phyloP scores from a whole-genome alignment of 495 filamentous ascomycete genomes.

The Staphylotrichum longicolle region DNA sequence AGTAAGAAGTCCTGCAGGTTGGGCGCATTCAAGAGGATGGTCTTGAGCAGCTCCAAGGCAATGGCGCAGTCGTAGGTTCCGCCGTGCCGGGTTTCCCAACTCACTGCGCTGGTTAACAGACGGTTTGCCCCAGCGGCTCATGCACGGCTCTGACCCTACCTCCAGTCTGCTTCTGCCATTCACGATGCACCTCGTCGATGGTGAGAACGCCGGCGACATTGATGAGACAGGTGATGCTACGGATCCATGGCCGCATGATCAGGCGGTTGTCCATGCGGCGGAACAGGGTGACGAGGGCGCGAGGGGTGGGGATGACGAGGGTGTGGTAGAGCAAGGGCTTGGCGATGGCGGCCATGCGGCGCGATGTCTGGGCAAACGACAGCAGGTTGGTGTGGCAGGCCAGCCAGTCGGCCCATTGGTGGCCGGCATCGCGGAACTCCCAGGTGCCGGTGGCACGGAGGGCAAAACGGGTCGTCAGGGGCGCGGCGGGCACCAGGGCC shows the following conservation, averaged over 20 bases:
- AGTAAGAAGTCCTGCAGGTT: constrained; percentile 31
- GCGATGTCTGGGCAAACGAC: constrained; percentile 33
- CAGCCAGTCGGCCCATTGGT: constrained; percentile 34
- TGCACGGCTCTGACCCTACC: constrained; percentile 20
- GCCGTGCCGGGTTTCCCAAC: constrained; percentile 16
- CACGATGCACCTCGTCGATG: constrained; percentile 18
- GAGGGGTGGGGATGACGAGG: constrained; percentile 30
- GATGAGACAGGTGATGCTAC: constrained; percentile 32
- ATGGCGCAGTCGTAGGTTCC: constrained; percentile 13
- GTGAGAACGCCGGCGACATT: constrained; percentile 26
- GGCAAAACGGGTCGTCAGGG: constrained; percentile 33
- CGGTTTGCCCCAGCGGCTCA: too few relatives aligned
- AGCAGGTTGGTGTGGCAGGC: constrained; percentile 27
- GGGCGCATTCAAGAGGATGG: constrained; percentile 25
- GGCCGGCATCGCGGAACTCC: constrained; percentile 32
- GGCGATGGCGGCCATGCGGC: constrained; percentile 33
- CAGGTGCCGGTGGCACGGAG: constrained; percentile 35
- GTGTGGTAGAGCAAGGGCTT: constrained; percentile 35
- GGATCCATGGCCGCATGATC: constrained; percentile 32
- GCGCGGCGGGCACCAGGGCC: constrained; percentile 26
- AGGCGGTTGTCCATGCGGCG: constrained; percentile 24
- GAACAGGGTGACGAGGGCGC: constrained; percentile 26
- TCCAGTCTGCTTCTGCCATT: constrained; percentile 30
- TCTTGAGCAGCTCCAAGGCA: constrained; percentile 27
- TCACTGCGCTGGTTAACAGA: constrained; percentile 26